phyloP scores from a whole-genome alignment of 2,329 filamentous ascomycete genomes.

The Fusarium sp. region DNA sequence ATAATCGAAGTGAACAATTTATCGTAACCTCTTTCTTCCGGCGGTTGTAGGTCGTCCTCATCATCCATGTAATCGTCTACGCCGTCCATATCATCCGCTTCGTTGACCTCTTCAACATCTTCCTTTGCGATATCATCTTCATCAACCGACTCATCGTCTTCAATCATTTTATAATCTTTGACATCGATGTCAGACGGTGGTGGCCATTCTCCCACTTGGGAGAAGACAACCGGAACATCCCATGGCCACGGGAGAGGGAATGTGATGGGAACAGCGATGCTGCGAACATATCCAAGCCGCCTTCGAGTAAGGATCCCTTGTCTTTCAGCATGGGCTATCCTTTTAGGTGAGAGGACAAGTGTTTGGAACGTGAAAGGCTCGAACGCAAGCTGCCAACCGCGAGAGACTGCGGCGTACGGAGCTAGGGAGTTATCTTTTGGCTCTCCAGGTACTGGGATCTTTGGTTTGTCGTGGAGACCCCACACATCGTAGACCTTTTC shows the following conservation, averaged over 20 bases:
- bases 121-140: not conserved
- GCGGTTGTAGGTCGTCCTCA: not conserved
- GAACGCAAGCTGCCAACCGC: slow-evolving; percentile 18
- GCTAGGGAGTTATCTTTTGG: slow-evolving; percentile 5
- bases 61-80: not conserved
- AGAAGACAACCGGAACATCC: slow-evolving; percentile 9
- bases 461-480: slow-evolving; percentile 10
- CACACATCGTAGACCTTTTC: slow-evolving; percentile 8
- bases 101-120: not conserved
- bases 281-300: slow-evolving; percentile 5
- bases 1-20: not conserved
- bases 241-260: slow-evolving; percentile 17
- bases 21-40: slow-evolving; percentile 13
- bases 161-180: fast-evolving
- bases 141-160: not conserved
- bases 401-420: slow-evolving; percentile 7
- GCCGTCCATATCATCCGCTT: not conserved
- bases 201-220: not conserved
- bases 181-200: fast-evolving
- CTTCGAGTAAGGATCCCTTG: slow-evolving; percentile 5
- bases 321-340: slow-evolving; percentile 3
- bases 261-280: slow-evolving; percentile 6
- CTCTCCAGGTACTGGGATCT: not conserved
- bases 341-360: slow-evolving; percentile 6
- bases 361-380: slow-evolving; percentile 12